Percentiles rank a stretch among this genome's conserved stretches.
Conservation (phyloP, 371 early-diverging fungal genomes). For the Actinomucor elegans region DNA sequence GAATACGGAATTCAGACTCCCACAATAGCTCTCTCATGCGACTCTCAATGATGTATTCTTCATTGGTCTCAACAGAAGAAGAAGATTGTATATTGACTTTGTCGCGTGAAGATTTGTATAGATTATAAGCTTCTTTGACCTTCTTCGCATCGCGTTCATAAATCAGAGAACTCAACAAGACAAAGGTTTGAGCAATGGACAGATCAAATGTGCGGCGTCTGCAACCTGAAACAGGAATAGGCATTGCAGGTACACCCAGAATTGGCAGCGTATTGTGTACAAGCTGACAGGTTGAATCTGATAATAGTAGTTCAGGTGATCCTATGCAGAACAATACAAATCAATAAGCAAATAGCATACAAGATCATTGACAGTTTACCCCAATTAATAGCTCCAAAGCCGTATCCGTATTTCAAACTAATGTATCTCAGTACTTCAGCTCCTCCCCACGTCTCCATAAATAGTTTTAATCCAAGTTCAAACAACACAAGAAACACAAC, state of each 20-base stretch:
- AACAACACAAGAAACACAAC: conserved; percentile 22
- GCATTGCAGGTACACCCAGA: conserved; percentile 15
- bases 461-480: conserved; percentile 24
- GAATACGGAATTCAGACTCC: conserved; percentile 27
- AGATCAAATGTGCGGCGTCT: conserved; percentile 31
- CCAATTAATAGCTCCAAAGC: conserved; percentile 39
- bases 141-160: conserved; percentile 44
- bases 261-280: conserved; percentile 16
- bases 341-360: neutral
- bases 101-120: neutral
- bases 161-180: conserved; percentile 28
- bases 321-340: conserved; percentile 7
- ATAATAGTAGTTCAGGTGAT: conserved; percentile 22
- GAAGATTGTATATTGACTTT: neutral
- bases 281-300: conserved; percentile 13
- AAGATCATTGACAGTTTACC: conserved; percentile 25
- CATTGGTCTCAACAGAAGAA: neutral
- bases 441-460: conserved; percentile 30
- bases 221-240: conserved; percentile 5
- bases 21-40: conserved; percentile 14
- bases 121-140: conserved; percentile 33
- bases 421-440: conserved; percentile 14
- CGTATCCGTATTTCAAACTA: conserved; percentile 26
- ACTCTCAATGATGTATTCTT: neutral
- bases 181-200: conserved; percentile 28